Evolutionary conservation across 2,329 filamentous ascomycete genomes (phyloP), one percentile per base, ranked within the genome.

Genomic region (Nigrograna mackinnonii): DNA sequence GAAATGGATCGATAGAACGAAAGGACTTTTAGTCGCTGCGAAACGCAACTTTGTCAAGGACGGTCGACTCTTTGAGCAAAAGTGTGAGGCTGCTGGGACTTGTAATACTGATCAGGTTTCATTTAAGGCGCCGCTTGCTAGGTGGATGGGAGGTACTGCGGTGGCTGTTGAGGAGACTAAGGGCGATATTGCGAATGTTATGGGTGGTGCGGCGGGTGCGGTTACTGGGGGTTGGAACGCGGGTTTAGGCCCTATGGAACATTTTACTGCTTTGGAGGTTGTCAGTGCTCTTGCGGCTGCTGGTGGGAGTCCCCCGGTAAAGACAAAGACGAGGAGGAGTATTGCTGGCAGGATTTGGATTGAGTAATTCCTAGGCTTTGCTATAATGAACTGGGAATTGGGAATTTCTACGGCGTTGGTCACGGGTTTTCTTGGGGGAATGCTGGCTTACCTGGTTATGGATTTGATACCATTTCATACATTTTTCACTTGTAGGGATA

Each of bases 51-150:
- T 63, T 36, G 47, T 59, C 1, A 35, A 41, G 13, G 50, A 59
- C 5, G 53, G 56, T 2, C 43, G 46, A 9, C 21, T 64, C 26
- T 77, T 78, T 6, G 85, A 89, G 67, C 73, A 75, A 24, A 79
- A 80, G 18, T 89, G 86, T 68, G 85, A 89, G 36, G 45, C 69
- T 6, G 65, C 73, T 43, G 67, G 67, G 44, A 72, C 58, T 0
- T 89, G 86, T 64, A 80, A 84, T 62, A 77, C 71, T 37, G 85
- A 89, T 66, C 84, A 86, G 75, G 78, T 78, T 52, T 82, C 79
- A n/a, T 87, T 87, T 77, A 89, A 89, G 43, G 60, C 55, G 0
- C 43, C 52, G 14, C 34, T 63, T 39, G 59, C 59, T 11, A 40
- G 59, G n/a, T 62, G 55, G 55, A 22, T 63, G 42, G 60, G 60